Percentiles rank a stretch among this genome's conserved stretches.
phyloP scores from a whole-genome alignment of 495 filamentous ascomycete species.

The Choiromyces venosus region DNA sequence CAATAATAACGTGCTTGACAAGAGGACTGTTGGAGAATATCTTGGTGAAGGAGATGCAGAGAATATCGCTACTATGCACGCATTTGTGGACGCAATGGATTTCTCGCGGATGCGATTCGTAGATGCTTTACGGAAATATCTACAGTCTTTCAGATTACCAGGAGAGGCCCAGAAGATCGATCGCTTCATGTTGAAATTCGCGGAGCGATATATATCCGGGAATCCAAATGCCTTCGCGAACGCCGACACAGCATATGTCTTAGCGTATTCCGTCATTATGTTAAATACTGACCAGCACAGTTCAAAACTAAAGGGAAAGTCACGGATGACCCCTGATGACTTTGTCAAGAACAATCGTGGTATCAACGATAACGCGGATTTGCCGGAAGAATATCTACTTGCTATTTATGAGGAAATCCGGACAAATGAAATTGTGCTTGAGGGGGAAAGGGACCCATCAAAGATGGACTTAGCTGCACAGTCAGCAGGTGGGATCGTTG shows the following conservation, averaged over 20 bases:
- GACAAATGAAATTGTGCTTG: constrained; percentile 86
- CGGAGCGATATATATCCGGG: constrained; percentile 84
- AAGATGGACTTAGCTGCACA: constrained; percentile 63
- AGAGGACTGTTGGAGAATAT: constrained; percentile 87
- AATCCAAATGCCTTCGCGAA: constrained; percentile 98
- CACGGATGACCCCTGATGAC: constrained; percentile 88
- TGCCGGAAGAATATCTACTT: constrained; percentile 85
- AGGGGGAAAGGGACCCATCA: constrained; percentile 81
- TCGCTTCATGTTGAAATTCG: constrained; percentile 99
- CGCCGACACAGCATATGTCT: constrained; percentile 92
- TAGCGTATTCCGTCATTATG: constrained; percentile 94
- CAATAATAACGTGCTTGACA: constrained; percentile 71
- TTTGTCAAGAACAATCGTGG: constrained; percentile 99
- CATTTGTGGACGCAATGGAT: constrained; percentile 93
- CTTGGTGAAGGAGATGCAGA: constrained; percentile 87
- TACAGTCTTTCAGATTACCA: constrained; percentile 91
- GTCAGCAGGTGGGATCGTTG: constrained; percentile 64
- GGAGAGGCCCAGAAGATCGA: constrained; percentile 99
- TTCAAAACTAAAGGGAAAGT: constrained; percentile 64
- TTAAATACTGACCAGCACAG: constrained; percentile 96
- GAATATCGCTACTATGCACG: constrained; percentile 96
- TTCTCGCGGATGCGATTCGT: constrained; percentile 91
- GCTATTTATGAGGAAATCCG: constrained; percentile 90
- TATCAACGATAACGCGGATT: constrained; percentile 92
- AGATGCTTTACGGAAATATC: constrained; percentile 80